Evolutionary conservation across 257 asterid species (phyloP), one percentile per base, ranked within the genome.

Genomic region (Capsicum chinense): DNA sequence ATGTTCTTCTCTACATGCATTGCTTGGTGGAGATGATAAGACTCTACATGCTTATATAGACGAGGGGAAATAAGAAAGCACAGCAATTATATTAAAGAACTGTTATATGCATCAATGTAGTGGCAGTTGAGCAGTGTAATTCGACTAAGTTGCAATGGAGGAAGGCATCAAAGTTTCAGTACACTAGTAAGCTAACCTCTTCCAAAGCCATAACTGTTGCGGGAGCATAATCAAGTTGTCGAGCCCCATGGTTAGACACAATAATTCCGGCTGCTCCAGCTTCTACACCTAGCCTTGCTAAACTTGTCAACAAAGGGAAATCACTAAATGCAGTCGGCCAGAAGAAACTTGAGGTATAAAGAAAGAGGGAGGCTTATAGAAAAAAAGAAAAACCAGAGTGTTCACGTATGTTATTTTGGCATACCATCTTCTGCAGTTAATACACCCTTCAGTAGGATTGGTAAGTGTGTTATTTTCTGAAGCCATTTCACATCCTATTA

Each of bases 171-270:
- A 10, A 52, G 39, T 44, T 66, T 57, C 42, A 79, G 39, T 56
- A 7, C 35, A 70, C 7, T 7, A 3, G 80, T 42, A 70, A 78
- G 68, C n/a, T 15, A 56, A 93, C 97, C 95, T 94, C 97, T 86
- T 92, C 98, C 84, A 94, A 86, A 56, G 94, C 95, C 86, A 84
- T 85, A 60, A 94, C 88, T 82, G 97, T 92, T 57, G 97, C 93
- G 42, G 94, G 93, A 56, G 89, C 94, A 82, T 90, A 94, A 54
- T 94, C 98, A n/a, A 94, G 94, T 87, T 94, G 98, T 56, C 97
- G 89, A 86, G 97, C 97, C 44, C 98, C 97, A 59, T 94, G 98
- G 84, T 94, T 94, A 39, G 98, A 94, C 82, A 94, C 98, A 63
- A 93, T 90, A 42, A 94, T 91, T 86, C 98, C 98, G 3, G 93